Percentiles rank a stretch among this genome's conserved stretches.
Evolutionary conservation across 768 basidiomycete genomes (phyloP).

Genomic region (Boletus rubescentipes): DNA sequence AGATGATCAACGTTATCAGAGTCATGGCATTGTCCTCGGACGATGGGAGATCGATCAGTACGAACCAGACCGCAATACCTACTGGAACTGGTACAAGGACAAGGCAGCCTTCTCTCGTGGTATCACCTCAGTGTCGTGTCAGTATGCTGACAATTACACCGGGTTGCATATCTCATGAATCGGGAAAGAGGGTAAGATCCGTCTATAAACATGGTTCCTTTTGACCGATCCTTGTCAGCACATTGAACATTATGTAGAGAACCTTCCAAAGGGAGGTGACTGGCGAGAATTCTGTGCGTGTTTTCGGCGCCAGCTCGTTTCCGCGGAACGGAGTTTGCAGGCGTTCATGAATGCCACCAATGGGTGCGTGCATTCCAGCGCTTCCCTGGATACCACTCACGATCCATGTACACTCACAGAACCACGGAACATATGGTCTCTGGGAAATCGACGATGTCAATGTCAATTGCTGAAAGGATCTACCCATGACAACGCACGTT

Average conservation of each 20-base stretch:
- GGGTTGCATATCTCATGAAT: slow-evolving; percentile 27
- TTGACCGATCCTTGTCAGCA: slow-evolving; percentile 20
- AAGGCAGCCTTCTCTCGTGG: slow-evolving; percentile 15
- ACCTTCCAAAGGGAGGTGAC: slow-evolving; percentile 25
- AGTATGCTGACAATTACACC: slow-evolving; percentile 4
- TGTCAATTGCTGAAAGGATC: slow-evolving; percentile 7
- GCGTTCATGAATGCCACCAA: slow-evolving; percentile 24
- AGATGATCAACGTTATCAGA: not conserved
- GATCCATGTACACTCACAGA: not conserved
- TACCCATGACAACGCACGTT: too few relatives aligned
- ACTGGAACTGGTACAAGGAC: slow-evolving; percentile 26
- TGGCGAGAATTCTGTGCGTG: slow-evolving; percentile 36
- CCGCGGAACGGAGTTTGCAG: slow-evolving; percentile 25
- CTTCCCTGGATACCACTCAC: not conserved
- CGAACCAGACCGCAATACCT: slow-evolving; percentile 29
- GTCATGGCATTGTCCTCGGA: slow-evolving; percentile 22
- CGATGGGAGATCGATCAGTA: slow-evolving; percentile 26
- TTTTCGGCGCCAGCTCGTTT: slow-evolving; percentile 33
- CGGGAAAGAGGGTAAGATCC: slow-evolving; percentile 20
- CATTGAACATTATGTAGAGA: slow-evolving; percentile 26
- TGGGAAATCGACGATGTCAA: slow-evolving; percentile 23
- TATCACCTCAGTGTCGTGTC: not conserved
- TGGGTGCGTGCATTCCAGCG: slow-evolving; percentile 2
- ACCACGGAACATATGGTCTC: slow-evolving; percentile 19
- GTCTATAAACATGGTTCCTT: too few relatives aligned